Base-by-base conservation (phyloP, 2,329 filamentous ascomycete species). In the Pseudogymnoascus sp. region DNA sequence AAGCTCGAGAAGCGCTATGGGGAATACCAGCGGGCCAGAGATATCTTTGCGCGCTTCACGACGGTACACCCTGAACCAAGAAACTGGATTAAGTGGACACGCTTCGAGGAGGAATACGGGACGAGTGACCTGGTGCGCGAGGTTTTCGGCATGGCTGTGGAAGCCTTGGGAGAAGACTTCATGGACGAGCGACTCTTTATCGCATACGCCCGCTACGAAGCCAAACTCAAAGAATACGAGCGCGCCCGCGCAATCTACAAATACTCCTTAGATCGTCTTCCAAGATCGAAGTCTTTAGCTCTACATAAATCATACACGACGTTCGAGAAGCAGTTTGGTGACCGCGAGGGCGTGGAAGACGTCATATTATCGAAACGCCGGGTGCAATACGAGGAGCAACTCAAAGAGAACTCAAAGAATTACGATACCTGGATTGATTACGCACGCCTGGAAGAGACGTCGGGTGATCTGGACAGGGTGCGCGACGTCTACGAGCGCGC, bases 21-120 rank as follows among this genome's bases (percentile, higher is more conserved):
- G 69, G 94, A 99, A 74, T 94, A 89, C 70, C 91, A 96, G 64
- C 81, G 92, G 63, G 93, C 92, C n/a, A 82, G 94, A 39, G 87
- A 88, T 48, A 93, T 99, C 67, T 97, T 95, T 73, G 85, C 91
- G 72, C 83, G 90, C 29, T 97, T 97, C 71, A 96, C 92, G 1
- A 83, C 92, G 64, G 90, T 97, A 7, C 94, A 97, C 68, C 92
- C 94, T 0, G 93, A 97, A 71, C 90, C 94, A 21, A 86, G 90
- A 70, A 97, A 97, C 72, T 99, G 93, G 92, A 95, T 99, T 77
- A 97, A 97, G 74, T 99, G 94, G 94, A 89, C 93, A 64, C 90
- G 90, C 65, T 99, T 97, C 68, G 94, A 99, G 75, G 93, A 97
- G 74, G 94, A 99, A 72, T 91, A 88, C 68, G 94, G 94, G 7